phyloP scores from a whole-genome alignment of 2,329 filamentous ascomycete genomes.

The Cyanodermella asteris region DNA sequence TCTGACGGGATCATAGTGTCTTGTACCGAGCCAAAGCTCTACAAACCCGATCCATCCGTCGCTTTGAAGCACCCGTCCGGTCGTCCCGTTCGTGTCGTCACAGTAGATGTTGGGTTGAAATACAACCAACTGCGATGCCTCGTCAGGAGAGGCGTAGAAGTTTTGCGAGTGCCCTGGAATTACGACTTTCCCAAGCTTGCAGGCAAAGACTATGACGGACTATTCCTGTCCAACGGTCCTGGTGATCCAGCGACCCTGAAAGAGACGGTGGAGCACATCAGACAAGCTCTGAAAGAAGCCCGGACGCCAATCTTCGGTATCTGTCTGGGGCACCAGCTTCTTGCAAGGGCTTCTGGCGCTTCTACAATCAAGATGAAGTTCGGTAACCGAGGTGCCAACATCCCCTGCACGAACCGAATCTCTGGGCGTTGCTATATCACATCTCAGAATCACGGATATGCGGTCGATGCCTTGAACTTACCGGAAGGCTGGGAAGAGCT shows the following conservation, averaged over 20 bases:
- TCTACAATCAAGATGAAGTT: constrained; percentile 94
- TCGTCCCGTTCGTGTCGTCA: constrained; percentile 66
- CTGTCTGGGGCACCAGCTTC: constrained; percentile 81
- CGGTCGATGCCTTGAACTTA: constrained; percentile 61
- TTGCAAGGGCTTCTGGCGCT: constrained; percentile 72
- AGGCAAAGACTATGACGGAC: constrained; percentile 73
- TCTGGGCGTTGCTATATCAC: constrained; percentile 97
- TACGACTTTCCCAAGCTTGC: constrained; percentile 64
- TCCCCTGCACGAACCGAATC: constrained; percentile 87
- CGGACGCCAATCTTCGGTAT: constrained; percentile 86
- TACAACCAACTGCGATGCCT: constrained; percentile 95
- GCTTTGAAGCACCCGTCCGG: constrained; percentile 75
- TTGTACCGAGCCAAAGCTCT: constrained; percentile 65
- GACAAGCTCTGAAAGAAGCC: constrained; percentile 52
- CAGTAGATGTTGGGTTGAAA: constrained; percentile 93
- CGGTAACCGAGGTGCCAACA: constrained; percentile 95
- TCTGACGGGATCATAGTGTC: too few relatives aligned
- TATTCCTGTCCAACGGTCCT: constrained; percentile 95
- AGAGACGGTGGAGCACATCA: constrained; percentile 57
- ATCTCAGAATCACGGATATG: constrained; percentile 94
- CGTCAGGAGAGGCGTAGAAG: constrained; percentile 74
- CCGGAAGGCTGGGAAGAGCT: constrained; percentile 72
- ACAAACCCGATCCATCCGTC: constrained; percentile 48
- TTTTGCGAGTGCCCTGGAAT: constrained; percentile 88
- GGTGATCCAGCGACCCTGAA: constrained; percentile 80